Percentiles rank a stretch among this genome's conserved stretches.
Evolutionary conservation across 2,329 filamentous ascomycete species (phyloP).

Genomic region (Teratosphaeria destructans): DNA sequence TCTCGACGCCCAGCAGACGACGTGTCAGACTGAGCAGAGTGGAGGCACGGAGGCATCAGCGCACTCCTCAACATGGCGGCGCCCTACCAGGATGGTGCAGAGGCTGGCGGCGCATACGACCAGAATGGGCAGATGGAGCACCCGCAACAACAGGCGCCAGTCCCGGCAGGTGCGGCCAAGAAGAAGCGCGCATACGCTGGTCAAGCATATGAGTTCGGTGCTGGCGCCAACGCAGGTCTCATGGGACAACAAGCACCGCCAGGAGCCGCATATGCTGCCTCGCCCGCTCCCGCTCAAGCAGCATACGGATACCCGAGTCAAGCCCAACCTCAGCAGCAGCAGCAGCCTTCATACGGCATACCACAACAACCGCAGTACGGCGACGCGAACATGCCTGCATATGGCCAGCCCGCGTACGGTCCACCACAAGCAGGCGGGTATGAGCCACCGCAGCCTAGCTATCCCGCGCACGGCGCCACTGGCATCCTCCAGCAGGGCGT

Average conservation of each 20-base stretch:
- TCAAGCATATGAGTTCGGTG: conserved; percentile 85
- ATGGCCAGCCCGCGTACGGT: conserved; percentile 34
- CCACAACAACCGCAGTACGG: conserved; percentile 23
- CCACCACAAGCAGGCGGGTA: conserved; percentile 42
- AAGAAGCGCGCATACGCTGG: conserved; percentile 95
- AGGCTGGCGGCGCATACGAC: conserved; percentile 5
- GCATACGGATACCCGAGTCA: conserved; percentile 35
- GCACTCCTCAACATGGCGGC: neutral
- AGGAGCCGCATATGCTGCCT: conserved; percentile 32
- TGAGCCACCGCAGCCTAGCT: conserved; percentile 56
- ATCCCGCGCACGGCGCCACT: conserved; percentile 45
- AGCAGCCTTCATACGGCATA: conserved; percentile 23
- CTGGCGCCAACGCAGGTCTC: conserved; percentile 61
- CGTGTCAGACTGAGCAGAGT: neutral
- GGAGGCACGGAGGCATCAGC: neutral
- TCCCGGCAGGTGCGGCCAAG: conserved; percentile 37
- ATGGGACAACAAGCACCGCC: conserved; percentile 19
- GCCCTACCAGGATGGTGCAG: conserved; percentile 6
- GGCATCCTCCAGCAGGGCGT: conserved; percentile 17
- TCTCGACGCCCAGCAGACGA: neutral
- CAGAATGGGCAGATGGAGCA: conserved; percentile 7
- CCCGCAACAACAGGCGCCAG: conserved; percentile 9
- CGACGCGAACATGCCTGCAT: conserved; percentile 15
- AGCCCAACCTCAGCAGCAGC: conserved; percentile 17
- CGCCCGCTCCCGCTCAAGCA: conserved; percentile 25